Evolutionary conservation across 2,329 filamentous ascomycete genomes (phyloP).

Genomic region (Penicillium aurantiogriseum): DNA sequence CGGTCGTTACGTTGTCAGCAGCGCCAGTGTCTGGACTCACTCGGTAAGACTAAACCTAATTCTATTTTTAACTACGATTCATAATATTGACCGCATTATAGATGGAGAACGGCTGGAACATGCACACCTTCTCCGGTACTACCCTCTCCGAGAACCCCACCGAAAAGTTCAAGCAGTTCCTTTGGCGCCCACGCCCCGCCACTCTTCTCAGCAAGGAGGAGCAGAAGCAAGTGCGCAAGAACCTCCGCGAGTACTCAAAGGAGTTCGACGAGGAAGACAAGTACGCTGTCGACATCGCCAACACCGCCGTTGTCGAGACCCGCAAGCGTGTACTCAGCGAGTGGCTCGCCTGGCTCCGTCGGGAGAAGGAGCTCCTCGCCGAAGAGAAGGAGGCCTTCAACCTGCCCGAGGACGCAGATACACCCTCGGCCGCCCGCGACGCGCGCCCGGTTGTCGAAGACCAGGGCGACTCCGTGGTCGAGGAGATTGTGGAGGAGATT

Average conservation of each 20-base stretch:
- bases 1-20: conserved; percentile 88
- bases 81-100: conserved; percentile 41
- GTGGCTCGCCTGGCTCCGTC: conserved; percentile 81
- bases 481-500: conserved; percentile 85
- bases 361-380: conserved; percentile 67
- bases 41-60: conserved; percentile 60
- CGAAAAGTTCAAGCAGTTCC: conserved; percentile 97
- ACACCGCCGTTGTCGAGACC: conserved; percentile 88
- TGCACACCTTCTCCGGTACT: conserved; percentile 94
- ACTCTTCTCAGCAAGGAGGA: conserved; percentile 95
- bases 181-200: conserved; percentile 87
- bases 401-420: conserved; percentile 64
- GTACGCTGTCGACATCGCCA: conserved; percentile 88
- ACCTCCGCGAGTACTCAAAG: conserved; percentile 92
- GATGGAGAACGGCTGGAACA: conserved; percentile 99
- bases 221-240: conserved; percentile 97
- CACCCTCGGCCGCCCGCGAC: conserved; percentile 52
- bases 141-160: conserved; percentile 84
- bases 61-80: conserved; percentile 7
- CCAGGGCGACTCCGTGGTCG: conserved; percentile 74
- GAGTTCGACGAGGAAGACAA: conserved; percentile 94
- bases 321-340: conserved; percentile 79
- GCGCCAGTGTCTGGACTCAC: conserved; percentile 94
- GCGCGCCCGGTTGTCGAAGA: conserved; percentile 58
- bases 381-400: conserved; percentile 70